Evolutionary conservation across 208 protist genomes (phyloP).

Genomic region (Naegleria gruberi): DNA sequence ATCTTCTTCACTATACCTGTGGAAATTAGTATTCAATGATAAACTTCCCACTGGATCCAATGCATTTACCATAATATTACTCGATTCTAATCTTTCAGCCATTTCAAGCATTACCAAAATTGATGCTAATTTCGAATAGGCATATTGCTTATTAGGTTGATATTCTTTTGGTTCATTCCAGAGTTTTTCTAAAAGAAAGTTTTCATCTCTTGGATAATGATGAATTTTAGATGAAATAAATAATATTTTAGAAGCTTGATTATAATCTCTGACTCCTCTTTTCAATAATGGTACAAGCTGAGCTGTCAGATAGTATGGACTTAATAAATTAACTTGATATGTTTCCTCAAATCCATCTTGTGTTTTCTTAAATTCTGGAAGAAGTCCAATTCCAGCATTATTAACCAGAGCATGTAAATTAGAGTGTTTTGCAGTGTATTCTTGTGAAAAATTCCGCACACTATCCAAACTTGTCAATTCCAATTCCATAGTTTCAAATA

Average conservation of each 20-base stretch:
- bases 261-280: not conserved
- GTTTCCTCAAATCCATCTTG: not conserved
- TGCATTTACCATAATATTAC: not conserved
- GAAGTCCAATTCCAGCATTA: not conserved
- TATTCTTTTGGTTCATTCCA: conserved; percentile 2
- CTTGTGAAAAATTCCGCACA: not conserved
- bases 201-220: not conserved
- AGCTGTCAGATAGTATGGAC: not conserved
- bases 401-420: not conserved
- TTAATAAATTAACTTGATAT: not conserved
- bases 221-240: not conserved
- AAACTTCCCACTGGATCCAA: not conserved
- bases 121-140: not conserved
- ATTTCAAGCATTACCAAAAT: not conserved
- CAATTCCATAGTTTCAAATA: not conserved
- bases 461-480: not conserved
- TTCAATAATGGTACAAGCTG: not conserved
- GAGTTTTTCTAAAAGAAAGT: not conserved
- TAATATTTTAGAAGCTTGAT: not conserved
- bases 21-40: not conserved
- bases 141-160: conserved; percentile 1
- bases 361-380: not conserved
- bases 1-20: not conserved
- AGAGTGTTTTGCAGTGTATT: not conserved
- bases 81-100: not conserved